Percentiles rank a stretch among this genome's conserved stretches.
These are phyloP conservation scores for Ceratorhiza oryzae-sativae DNA, from an alignment of 1,284 basidiomycete genomes.

Conservation along the genomic window DNA sequence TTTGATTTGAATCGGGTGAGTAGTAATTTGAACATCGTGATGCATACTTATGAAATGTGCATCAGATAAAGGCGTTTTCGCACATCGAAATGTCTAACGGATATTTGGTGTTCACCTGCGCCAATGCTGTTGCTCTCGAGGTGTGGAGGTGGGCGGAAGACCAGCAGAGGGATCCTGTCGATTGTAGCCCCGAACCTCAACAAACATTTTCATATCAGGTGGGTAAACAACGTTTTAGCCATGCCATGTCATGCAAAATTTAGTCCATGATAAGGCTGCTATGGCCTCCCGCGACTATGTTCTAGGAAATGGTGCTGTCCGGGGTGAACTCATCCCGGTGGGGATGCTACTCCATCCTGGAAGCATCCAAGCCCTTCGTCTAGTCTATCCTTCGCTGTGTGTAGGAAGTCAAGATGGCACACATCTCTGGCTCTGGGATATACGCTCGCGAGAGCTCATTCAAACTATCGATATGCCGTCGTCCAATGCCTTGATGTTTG, in stretches of 20 bases:
- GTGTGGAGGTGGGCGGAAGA: conserved; percentile 36
- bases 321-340: conserved; percentile 22
- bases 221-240: neutral
- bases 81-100: conserved; percentile 37
- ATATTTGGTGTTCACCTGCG: conserved; percentile 26
- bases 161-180: conserved; percentile 9
- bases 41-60: neutral
- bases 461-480: conserved; percentile 25
- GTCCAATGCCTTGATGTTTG: neutral
- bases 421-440: conserved; percentile 32
- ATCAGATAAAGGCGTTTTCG: conserved; percentile 1
- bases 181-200: neutral
- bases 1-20: conserved; percentile 4
- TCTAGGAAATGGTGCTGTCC: neutral
- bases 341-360: conserved; percentile 11
- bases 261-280: neutral
- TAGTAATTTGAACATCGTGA: neutral
- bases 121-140: neutral
- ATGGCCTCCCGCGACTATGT: neutral
- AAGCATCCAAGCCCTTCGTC: neutral
- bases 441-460: conserved; percentile 8
- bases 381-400: conserved; percentile 26
- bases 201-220: conserved; percentile 18
- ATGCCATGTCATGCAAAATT: neutral
- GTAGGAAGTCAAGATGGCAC: conserved; percentile 5